Conservation (phyloP, 2,329 filamentous ascomycete species). For the Calonectria naviculata region DNA sequence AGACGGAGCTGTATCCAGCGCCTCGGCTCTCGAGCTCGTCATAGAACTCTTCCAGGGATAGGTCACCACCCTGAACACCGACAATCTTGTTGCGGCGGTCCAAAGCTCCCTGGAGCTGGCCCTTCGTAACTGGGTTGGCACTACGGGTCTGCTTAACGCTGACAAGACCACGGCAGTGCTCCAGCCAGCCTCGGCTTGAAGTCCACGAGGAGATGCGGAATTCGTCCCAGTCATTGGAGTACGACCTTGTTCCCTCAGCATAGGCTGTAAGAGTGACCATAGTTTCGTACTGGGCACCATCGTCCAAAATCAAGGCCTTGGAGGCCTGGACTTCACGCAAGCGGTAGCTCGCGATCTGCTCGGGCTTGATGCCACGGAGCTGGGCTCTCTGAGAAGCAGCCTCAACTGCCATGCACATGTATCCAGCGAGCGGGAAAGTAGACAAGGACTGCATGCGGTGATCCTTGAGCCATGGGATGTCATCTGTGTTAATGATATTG, state of each 20-base stretch:
- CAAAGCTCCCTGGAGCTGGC: constrained; percentile 17
- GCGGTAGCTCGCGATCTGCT: constrained; percentile 30
- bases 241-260: constrained; percentile 41
- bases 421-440: constrained; percentile 66
- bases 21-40: constrained; percentile 37
- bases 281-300: constrained; percentile 38
- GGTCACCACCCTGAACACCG: not conserved
- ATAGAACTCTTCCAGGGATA: constrained; percentile 38
- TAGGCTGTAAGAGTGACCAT: constrained; percentile 38
- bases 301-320: constrained; percentile 42
- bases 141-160: constrained; percentile 43
- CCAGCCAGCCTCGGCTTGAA: constrained; percentile 63
- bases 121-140: constrained; percentile 36
- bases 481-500: constrained; percentile 58
- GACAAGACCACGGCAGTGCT: constrained; percentile 68
- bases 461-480: constrained; percentile 68
- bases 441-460: constrained; percentile 67
- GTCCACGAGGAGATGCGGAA: constrained; percentile 68
- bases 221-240: constrained; percentile 62
- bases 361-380: constrained; percentile 31
- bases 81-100: constrained; percentile 23
- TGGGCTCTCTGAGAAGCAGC: constrained; percentile 52
- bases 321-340: constrained; percentile 41
- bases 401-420: constrained; percentile 62
- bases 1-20: constrained; percentile 40